phyloP scores from a whole-genome alignment of 2,329 filamentous ascomycete genomes.

The Fusarium zealandicum region DNA sequence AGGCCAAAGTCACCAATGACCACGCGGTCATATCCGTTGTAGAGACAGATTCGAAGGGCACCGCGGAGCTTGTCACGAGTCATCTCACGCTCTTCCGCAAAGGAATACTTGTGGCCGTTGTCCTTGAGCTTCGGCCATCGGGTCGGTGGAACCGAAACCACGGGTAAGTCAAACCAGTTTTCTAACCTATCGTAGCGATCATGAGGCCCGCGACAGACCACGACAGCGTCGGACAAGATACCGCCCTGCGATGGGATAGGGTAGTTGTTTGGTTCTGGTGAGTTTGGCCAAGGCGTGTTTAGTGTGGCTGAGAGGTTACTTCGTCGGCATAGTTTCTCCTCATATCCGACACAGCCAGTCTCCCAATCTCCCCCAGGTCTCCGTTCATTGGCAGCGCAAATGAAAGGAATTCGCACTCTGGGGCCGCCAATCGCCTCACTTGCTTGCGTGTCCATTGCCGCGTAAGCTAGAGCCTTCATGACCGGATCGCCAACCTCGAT shows the following conservation, averaged over 20 bases:
- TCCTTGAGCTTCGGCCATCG: conserved; percentile 77
- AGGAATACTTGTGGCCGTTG: conserved; percentile 72
- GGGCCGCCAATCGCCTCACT: conserved; percentile 45
- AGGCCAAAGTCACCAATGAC: conserved; percentile 71
- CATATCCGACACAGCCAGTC: conserved; percentile 58
- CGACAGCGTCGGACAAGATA: conserved; percentile 73
- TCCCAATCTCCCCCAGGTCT: conserved; percentile 84
- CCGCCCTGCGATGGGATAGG: conserved; percentile 75
- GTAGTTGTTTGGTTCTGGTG: conserved; percentile 63
- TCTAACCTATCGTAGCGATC: conserved; percentile 67
- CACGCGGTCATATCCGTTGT: conserved; percentile 63
- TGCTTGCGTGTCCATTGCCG: conserved; percentile 48
- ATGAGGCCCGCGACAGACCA: conserved; percentile 75
- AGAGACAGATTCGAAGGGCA: conserved; percentile 73
- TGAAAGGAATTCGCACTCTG: conserved; percentile 64
- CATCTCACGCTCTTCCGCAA: conserved; percentile 73
- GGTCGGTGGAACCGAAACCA: conserved; percentile 77
- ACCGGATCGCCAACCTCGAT: conserved; percentile 66
- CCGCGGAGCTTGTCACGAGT: conserved; percentile 77
- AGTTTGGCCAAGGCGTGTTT: conserved; percentile 63
- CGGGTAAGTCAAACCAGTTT: conserved; percentile 66
- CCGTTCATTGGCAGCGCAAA: conserved; percentile 79
- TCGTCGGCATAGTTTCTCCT: conserved; percentile 75
- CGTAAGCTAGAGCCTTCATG: conserved; percentile 66
- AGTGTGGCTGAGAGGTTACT: conserved; percentile 77